Evolutionary conservation across 306 rosid species (phyloP).

Genomic region (Prunus davidiana): DNA sequence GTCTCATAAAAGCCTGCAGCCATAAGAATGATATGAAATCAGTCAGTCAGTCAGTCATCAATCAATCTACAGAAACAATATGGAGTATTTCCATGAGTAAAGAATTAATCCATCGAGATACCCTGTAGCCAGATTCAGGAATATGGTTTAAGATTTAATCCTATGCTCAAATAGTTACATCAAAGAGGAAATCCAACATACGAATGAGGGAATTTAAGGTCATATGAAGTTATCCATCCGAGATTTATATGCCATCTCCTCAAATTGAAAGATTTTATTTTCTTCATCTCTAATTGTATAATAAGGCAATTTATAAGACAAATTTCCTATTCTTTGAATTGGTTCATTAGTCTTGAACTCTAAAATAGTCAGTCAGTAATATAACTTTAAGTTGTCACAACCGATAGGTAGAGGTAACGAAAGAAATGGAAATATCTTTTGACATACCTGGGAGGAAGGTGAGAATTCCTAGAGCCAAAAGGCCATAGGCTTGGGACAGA

Average conservation of each 20-base stretch:
- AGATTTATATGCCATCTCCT: not conserved
- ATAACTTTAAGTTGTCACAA: not conserved
- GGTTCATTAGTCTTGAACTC: not conserved
- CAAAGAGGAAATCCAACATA: not conserved
- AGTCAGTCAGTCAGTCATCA: not conserved
- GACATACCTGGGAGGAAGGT: constrained; percentile 90
- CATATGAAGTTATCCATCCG: not conserved
- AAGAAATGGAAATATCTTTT: constrained; percentile 9
- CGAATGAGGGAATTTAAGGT: not conserved
- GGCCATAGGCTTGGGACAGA: constrained; percentile 84
- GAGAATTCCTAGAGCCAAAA: constrained; percentile 74
- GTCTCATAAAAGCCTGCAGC: constrained; percentile 90
- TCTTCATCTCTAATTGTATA: not conserved
- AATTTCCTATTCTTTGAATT: not conserved
- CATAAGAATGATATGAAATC: constrained; percentile 14
- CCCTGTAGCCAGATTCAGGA: not conserved
- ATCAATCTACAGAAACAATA: constrained; percentile 3
- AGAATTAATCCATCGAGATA: not conserved
- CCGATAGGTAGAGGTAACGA: not conserved
- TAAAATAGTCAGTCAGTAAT: not conserved
- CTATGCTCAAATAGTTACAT: not conserved
- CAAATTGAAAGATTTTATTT: not conserved
- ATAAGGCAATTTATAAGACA: not conserved
- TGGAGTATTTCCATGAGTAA: not conserved
- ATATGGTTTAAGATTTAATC: not conserved